Percentiles rank a stretch among this genome's conserved stretches.
These are phyloP conservation scores for Leishmania turanica DNA, from an alignment of 208 protist species.

Conservation along the genomic window DNA sequence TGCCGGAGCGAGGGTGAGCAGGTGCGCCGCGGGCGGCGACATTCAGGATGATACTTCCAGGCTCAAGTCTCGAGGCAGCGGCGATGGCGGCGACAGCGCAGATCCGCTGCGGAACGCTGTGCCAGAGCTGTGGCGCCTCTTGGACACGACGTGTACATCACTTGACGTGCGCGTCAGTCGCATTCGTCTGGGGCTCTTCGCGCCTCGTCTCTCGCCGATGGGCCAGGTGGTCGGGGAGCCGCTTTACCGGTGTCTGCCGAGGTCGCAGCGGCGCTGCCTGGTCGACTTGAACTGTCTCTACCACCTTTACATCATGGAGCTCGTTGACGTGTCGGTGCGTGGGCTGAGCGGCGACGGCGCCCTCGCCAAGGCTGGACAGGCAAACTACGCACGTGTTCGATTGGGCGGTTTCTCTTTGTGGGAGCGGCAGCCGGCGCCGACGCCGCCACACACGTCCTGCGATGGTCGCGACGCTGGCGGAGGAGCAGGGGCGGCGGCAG, in stretches of 20 bases:
- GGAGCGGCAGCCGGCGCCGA: slow-evolving; percentile 25
- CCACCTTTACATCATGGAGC: slow-evolving; percentile 36
- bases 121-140: slow-evolving; percentile 20
- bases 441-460: not conserved
- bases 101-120: not conserved
- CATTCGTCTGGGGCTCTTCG: slow-evolving; percentile 38
- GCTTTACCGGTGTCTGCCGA: slow-evolving; percentile 53
- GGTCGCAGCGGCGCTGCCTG: slow-evolving; percentile 22
- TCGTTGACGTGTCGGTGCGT: slow-evolving; percentile 20
- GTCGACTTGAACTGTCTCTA: slow-evolving; percentile 34
- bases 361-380: slow-evolving; percentile 9
- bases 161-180: slow-evolving; percentile 30
- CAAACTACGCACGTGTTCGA: slow-evolving; percentile 12
- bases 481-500: not conserved
- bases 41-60: not conserved
- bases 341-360: slow-evolving; percentile 20
- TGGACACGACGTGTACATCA: slow-evolving; percentile 28
- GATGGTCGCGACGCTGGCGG: slow-evolving; percentile 2
- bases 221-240: slow-evolving; percentile 57
- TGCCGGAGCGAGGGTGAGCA: not conserved
- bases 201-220: slow-evolving; percentile 64
- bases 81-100: not conserved
- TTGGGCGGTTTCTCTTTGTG: slow-evolving; percentile 20
- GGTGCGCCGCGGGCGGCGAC: not conserved
- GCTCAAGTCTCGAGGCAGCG: not conserved